A percentile compares a stretch with the other conserved stretches of the same genome.
Conservation (phyloP, 148 eudicot species). For the Amaranthus hypochondriacus region DNA sequence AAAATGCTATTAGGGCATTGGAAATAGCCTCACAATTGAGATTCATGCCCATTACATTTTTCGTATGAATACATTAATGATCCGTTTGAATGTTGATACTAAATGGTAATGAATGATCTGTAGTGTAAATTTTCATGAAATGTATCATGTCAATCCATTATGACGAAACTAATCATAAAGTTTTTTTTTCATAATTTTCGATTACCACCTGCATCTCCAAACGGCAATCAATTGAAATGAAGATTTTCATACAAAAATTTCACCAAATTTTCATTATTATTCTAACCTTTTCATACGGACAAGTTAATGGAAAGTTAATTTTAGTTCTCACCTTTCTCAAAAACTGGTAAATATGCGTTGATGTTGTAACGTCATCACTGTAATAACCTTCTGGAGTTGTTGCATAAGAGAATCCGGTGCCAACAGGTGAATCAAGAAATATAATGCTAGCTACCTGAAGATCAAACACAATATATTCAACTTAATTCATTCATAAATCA, state of each 20-base stretch:
- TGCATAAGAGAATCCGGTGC: conserved; percentile 74
- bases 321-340: conserved; percentile 40
- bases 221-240: no score
- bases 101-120: no score
- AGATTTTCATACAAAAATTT: no score
- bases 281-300: no score
- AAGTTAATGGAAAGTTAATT: neutral
- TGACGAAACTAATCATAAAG: no score
- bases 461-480: neutral
- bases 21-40: neutral
- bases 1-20: neutral
- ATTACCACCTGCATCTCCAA: no score
- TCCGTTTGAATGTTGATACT: no score
- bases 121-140: no score
- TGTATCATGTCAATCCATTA: no score
- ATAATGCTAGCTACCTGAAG: conserved; percentile 59
- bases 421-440: conserved; percentile 60
- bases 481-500: neutral
- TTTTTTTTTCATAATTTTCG: no score
- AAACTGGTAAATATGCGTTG: conserved; percentile 36
- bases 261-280: no score
- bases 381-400: conserved; percentile 33
- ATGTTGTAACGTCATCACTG: conserved; percentile 34
- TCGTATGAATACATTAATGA: neutral
- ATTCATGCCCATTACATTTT: neutral